A percentile compares a stretch with the other conserved stretches of the same genome.
Evolutionary conservation across 768 basidiomycete genomes (phyloP).

Genomic region (Sarcodon aspratus): DNA sequence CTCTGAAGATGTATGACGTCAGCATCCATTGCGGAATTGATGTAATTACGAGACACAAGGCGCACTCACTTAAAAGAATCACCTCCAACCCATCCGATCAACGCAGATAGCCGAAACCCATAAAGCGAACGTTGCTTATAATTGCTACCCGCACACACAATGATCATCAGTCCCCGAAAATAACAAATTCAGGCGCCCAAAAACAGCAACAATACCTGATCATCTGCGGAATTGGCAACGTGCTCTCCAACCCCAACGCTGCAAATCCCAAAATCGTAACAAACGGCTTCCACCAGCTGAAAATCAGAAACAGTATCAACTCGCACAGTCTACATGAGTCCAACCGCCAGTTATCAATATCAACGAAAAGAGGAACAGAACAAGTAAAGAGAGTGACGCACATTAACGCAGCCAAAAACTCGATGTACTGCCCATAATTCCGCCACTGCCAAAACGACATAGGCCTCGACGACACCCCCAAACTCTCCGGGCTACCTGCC

Average conservation of each 20-base stretch:
- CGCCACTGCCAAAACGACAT: slow-evolving; percentile 83
- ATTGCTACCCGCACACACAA: slow-evolving; percentile 36
- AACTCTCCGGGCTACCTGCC: slow-evolving; percentile 41
- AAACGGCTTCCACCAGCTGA: slow-evolving; percentile 50
- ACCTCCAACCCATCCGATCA: slow-evolving; percentile 77
- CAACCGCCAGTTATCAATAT: neutral
- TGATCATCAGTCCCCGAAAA: slow-evolving; percentile 1
- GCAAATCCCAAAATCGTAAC: slow-evolving; percentile 60
- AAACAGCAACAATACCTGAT: slow-evolving; percentile 40
- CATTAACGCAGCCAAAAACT: slow-evolving; percentile 76
- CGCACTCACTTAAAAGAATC: slow-evolving; percentile 69
- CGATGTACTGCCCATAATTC: slow-evolving; percentile 66
- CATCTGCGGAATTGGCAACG: slow-evolving; percentile 77
- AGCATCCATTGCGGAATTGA: neutral
- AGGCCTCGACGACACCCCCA: slow-evolving; percentile 51
- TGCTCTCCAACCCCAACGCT: slow-evolving; percentile 76
- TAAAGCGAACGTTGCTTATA: slow-evolving; percentile 70
- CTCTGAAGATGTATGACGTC: slow-evolving; percentile 28
- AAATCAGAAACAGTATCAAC: slow-evolving; percentile 65
- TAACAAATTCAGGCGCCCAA: neutral
- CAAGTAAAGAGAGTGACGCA: slow-evolving; percentile 19
- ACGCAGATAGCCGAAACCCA: slow-evolving; percentile 74
- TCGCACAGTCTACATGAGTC: slow-evolving; percentile 37
- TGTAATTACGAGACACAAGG: neutral
- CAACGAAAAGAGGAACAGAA: neutral